Base-by-base conservation (phyloP, 176 grass and related monocot species). In the Thinopyrum elongatum region DNA sequence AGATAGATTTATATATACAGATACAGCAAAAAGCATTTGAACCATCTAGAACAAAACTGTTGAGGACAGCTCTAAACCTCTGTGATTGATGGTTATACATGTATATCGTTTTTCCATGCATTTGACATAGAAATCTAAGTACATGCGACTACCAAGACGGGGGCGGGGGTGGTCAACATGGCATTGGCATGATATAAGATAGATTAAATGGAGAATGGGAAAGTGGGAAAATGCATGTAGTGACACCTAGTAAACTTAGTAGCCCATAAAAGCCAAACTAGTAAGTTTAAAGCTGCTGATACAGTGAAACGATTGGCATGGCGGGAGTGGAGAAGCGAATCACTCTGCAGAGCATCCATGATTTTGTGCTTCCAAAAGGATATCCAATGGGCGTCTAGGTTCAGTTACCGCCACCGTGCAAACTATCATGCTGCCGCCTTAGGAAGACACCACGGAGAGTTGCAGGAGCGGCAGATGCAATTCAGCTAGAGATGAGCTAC, bases 221-320 rank as follows among this genome's bases (percentile, higher is more conserved):
- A 74, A 80, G 42, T 76, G 17, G 76, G 16, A 5, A 51, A 68
- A 76, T 76, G 85, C 70, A 91, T 84, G 55, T 76, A 63, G 41
- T 26, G n/a, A 17, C 60, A 63, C 6, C 22, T 29, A 33, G 46
- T 69, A 85, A 76, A 81, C 41, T 68, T 89, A n/a, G 12, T 63
- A 51, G 35, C 36, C 16, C 81, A 82, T 82, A 90, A 86, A 86
- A 83, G 28, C 53, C 76, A 80, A 80, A 79, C 28, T 49, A 67
- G 74, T 78, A 86, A 61, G 60, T 77, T 71, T 29, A 39, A 72
- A 82, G n/a, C 21, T 63, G 21, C 21, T n/a, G 77, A 82, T 14
- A 11, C 55, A 71, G 12, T n/a, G 59, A 41, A 44, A 65, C 23
- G 26, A 76, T 38, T 47, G 12, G 22, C 60, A 21, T 65, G 21